Evolutionary conservation across 805 yeast genomes (phyloP).

Genomic region (Saturnispora diversa): DNA sequence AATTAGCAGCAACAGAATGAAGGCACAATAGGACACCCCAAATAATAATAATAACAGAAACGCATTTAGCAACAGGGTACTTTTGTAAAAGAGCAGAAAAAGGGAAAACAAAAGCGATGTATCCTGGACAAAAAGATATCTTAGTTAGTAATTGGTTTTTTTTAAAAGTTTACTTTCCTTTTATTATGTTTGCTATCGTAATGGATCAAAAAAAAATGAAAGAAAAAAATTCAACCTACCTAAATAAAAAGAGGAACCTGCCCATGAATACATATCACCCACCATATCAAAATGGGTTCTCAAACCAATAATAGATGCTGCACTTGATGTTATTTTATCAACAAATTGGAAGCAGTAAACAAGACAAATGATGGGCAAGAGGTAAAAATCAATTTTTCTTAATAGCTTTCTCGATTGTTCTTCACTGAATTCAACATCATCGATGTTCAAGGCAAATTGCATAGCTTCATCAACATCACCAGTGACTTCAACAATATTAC

Average conservation of each 20-base stretch:
- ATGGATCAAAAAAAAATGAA: no score
- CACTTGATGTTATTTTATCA: conserved; percentile 37
- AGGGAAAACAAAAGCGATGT: conserved; percentile 40
- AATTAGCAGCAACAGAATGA: conserved; percentile 37
- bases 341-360: conserved; percentile 28
- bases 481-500: conserved; percentile 5
- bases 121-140: conserved; percentile 35
- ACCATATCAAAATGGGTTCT: conserved; percentile 32
- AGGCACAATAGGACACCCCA: conserved; percentile 48
- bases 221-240: no score
- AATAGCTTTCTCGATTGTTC: conserved; percentile 9
- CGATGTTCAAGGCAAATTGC: conserved; percentile 8
- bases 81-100: conserved; percentile 34
- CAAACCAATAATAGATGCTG: conserved; percentile 41
- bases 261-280: conserved; percentile 45
- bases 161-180: no score
- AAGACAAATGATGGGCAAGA: conserved; percentile 28
- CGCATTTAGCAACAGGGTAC: conserved; percentile 31
- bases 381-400: conserved; percentile 30
- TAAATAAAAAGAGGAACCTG: conserved; percentile 29
- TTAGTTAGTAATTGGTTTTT: no score
- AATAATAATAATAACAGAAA: conserved; percentile 30
- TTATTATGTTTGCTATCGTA: no score
- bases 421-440: conserved; percentile 9
- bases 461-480: conserved; percentile 15